These are phyloP conservation scores for Cyclotella cryptica DNA, from an alignment of 108 stramenopile species.

Conservation along the genomic window DNA sequence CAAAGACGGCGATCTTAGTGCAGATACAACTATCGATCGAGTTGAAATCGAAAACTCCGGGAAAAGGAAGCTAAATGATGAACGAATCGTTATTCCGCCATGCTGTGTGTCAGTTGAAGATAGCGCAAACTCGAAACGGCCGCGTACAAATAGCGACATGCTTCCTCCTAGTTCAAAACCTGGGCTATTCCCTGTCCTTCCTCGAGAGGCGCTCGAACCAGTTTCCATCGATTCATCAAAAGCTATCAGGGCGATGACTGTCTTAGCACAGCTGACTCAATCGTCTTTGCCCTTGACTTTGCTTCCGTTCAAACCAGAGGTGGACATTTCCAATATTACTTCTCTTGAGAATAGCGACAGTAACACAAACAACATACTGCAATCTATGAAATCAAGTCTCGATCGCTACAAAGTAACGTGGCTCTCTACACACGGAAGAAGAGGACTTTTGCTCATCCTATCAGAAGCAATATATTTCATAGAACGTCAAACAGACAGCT, in stretches of 20 bases:
- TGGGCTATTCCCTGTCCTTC: constrained; percentile 11
- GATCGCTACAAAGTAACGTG: constrained; percentile 52
- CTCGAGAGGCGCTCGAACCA: constrained; percentile 42
- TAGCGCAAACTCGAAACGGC: neutral
- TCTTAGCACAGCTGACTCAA: constrained; percentile 49
- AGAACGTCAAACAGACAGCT: constrained; percentile 22
- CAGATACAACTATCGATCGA: neutral
- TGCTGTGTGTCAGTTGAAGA: constrained; percentile 2
- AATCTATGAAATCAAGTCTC: constrained; percentile 34
- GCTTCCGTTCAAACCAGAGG: constrained; percentile 30
- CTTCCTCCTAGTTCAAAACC: neutral
- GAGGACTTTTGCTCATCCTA: constrained; percentile 58
- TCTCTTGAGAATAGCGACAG: neutral
- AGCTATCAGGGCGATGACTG: constrained; percentile 44
- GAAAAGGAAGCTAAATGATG: constrained; percentile 35
- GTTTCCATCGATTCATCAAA: constrained; percentile 38
- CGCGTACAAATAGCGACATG: constrained; percentile 1
- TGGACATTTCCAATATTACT: constrained; percentile 30
- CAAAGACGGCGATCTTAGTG: constrained; percentile 10
- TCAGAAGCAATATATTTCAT: constrained; percentile 58
- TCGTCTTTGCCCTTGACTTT: constrained; percentile 11
- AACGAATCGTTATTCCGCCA: constrained; percentile 47
- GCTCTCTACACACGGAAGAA: constrained; percentile 51
- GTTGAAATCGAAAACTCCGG: neutral
- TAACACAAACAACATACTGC: constrained; percentile 8